phyloP scores from a whole-genome alignment of 306 rosid species.

The Dicorynia guianensis region DNA sequence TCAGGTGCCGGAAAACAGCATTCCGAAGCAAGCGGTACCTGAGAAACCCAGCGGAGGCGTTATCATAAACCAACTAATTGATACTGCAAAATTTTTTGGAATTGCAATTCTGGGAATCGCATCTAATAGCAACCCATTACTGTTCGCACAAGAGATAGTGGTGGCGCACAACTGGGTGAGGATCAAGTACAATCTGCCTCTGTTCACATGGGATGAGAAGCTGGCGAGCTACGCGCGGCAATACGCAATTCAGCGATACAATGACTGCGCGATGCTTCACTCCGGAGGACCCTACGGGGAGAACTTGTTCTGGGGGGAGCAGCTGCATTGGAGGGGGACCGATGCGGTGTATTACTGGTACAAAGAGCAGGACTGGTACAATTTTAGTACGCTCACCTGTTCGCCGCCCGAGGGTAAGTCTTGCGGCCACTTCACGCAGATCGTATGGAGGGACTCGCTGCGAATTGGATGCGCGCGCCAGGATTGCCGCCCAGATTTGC shows the following conservation, averaged over 20 bases:
- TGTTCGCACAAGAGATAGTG: slow-evolving; percentile 49
- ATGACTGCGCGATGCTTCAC: slow-evolving; percentile 57
- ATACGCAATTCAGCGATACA: slow-evolving; percentile 39
- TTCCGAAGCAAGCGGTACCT: too few relatives aligned
- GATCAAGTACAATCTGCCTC: slow-evolving; percentile 8
- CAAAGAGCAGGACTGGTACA: slow-evolving; percentile 36
- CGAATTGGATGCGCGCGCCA: slow-evolving; percentile 60
- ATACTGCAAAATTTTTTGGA: too few relatives aligned
- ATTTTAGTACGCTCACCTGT: slow-evolving; percentile 42
- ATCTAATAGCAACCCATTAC: too few relatives aligned
- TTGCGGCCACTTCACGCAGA: slow-evolving; percentile 80
- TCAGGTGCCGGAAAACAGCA: too few relatives aligned
- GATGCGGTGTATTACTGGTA: slow-evolving; percentile 61
- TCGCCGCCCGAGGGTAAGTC: not conserved
- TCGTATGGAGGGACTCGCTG: slow-evolving; percentile 60
- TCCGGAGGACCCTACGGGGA: slow-evolving; percentile 56
- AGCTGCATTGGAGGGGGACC: slow-evolving; percentile 48
- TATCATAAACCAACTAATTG: too few relatives aligned
- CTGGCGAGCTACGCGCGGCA: slow-evolving; percentile 50
- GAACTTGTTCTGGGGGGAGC: slow-evolving; percentile 66
- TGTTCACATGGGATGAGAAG: slow-evolving; percentile 45
- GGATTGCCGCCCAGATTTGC: slow-evolving; percentile 50
- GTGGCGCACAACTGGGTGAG: slow-evolving; percentile 65
- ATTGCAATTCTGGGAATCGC: too few relatives aligned
- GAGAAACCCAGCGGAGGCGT: too few relatives aligned